Evolutionary conservation across 257 asterid genomes (phyloP).

Genomic region (Solanum pimpinellifolium): DNA sequence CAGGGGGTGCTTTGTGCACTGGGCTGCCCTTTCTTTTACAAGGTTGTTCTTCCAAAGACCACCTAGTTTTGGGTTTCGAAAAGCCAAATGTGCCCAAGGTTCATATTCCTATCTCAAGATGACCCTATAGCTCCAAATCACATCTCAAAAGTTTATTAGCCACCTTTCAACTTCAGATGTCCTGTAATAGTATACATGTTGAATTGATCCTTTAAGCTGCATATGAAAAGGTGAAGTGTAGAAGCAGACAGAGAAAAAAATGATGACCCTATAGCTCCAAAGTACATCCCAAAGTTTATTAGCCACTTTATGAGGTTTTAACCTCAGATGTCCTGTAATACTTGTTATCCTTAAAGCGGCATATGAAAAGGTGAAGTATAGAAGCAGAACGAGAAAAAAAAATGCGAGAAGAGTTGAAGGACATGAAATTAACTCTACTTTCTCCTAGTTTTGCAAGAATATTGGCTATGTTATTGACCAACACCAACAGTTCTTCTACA

Average conservation of each 20-base stretch:
- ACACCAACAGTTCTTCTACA: background rate
- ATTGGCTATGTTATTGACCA: background rate
- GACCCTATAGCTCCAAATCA: background rate
- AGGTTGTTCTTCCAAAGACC: background rate
- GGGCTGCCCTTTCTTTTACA: background rate
- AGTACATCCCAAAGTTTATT: background rate
- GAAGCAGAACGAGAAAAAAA: background rate
- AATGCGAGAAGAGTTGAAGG: background rate
- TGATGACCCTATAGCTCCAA: background rate
- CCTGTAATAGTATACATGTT: background rate
- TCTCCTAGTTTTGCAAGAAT: background rate
- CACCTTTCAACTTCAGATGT: background rate
- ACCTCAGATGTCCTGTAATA: background rate
- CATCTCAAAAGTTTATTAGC: background rate
- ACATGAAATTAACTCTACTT: background rate
- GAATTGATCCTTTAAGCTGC: background rate
- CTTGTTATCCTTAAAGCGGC: background rate
- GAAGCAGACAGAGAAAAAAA: background rate
- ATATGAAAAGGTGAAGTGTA: background rate
- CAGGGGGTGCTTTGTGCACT: background rate
- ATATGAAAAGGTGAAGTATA: background rate
- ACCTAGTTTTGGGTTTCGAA: background rate
- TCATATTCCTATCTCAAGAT: background rate
- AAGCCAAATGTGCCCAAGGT: background rate
- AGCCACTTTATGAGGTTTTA: background rate